phyloP scores from a whole-genome alignment of 2,329 filamentous ascomycete genomes.

The Beauveria rudraprayagi region DNA sequence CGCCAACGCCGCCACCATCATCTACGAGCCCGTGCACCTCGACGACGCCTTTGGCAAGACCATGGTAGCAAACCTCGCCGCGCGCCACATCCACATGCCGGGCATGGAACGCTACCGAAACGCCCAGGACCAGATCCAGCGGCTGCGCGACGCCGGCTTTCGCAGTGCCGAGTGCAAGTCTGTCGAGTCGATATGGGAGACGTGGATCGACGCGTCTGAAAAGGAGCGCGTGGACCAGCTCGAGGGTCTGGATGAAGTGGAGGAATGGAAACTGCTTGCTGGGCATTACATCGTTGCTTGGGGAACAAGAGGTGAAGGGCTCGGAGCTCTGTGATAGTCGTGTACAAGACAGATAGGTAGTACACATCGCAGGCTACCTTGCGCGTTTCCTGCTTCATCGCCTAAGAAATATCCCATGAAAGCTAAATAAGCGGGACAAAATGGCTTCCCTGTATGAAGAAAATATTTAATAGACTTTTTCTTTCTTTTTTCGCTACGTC shows the following conservation, averaged over 20 bases:
- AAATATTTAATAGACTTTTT: not conserved
- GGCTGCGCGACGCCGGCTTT: conserved; percentile 63
- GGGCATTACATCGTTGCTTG: conserved; percentile 85
- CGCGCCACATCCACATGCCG: conserved; percentile 74
- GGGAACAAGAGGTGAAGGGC: conserved; percentile 61
- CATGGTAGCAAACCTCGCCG: conserved; percentile 84
- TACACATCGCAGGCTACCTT: not conserved
- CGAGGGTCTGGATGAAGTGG: conserved; percentile 89
- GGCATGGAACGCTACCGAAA: conserved; percentile 68
- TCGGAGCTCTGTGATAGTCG: conserved; percentile 13
- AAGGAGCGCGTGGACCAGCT: conserved; percentile 70
- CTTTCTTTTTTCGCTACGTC: not conserved
- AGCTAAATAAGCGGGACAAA: not conserved
- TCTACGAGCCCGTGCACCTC: conserved; percentile 86
- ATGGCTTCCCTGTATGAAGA: not conserved
- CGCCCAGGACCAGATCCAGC: conserved; percentile 56
- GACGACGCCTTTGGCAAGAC: conserved; percentile 81
- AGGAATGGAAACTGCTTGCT: conserved; percentile 84
- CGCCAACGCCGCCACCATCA: conserved; percentile 47
- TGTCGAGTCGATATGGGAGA: conserved; percentile 58
- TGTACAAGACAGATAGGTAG: not conserved
- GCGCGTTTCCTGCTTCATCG: not conserved
- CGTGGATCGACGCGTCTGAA: conserved; percentile 63
- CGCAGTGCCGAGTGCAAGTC: conserved; percentile 32
- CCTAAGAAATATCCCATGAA: not conserved